Conservation (phyloP, 2,329 filamentous ascomycete species). For the Apiospora hydei region DNA sequence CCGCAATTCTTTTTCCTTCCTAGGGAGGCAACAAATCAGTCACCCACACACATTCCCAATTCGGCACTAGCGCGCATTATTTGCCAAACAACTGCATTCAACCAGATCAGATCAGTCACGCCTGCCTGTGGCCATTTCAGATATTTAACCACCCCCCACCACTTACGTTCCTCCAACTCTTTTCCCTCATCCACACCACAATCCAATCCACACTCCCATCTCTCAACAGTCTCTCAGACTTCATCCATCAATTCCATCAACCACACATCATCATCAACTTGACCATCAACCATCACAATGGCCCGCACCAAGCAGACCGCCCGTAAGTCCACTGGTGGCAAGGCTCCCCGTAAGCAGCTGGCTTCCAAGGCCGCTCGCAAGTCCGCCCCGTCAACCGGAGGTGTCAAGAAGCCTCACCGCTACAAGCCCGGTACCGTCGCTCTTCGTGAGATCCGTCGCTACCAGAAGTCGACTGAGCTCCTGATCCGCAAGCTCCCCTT, state of each 20-base stretch:
- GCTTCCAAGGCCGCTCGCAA: slow-evolving; percentile 99
- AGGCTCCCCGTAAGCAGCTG: slow-evolving; percentile 92
- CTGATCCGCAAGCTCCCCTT: slow-evolving; percentile 97
- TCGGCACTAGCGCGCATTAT: slow-evolving; percentile 22
- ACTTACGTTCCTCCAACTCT: slow-evolving; percentile 38
- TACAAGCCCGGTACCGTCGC: slow-evolving; percentile 94
- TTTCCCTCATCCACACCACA: slow-evolving; percentile 31
- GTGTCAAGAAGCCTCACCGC: slow-evolving; percentile 95
- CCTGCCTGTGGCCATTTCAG: slow-evolving; percentile 28
- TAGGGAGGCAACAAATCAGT: slow-evolving; percentile 28
- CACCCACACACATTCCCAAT: slow-evolving; percentile 28
- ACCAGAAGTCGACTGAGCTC: slow-evolving; percentile 97
- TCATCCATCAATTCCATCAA: slow-evolving; percentile 38
- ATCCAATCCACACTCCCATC: slow-evolving; percentile 37
- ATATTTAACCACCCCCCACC: slow-evolving; percentile 44
- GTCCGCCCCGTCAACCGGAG: slow-evolving; percentile 94
- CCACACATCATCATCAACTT: slow-evolving; percentile 35
- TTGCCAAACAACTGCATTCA: slow-evolving; percentile 26
- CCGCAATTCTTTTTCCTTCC: slow-evolving; percentile 28
- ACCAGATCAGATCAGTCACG: slow-evolving; percentile 16
- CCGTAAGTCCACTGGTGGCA: slow-evolving; percentile 81
- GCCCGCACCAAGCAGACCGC: slow-evolving; percentile 73
- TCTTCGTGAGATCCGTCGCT: slow-evolving; percentile 97
- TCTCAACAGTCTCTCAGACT: slow-evolving; percentile 28
- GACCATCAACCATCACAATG: slow-evolving; percentile 56